Evolutionary conservation across 2,329 filamentous ascomycete genomes (phyloP).

Genomic region (Colletotrichum lini): DNA sequence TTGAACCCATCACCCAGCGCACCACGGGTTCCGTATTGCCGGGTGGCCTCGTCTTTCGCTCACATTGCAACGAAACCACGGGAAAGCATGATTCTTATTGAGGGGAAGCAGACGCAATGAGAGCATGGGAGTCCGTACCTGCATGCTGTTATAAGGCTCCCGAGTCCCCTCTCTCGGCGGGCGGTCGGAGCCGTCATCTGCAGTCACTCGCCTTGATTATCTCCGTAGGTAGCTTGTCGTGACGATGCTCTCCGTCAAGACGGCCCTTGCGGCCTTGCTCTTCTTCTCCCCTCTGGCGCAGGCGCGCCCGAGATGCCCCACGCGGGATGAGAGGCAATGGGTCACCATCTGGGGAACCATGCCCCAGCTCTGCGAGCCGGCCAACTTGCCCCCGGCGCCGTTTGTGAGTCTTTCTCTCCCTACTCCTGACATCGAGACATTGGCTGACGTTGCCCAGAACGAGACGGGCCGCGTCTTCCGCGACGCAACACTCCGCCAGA

Average conservation of each 20-base stretch:
- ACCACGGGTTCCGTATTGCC: constrained; percentile 29
- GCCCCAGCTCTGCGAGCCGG: constrained; percentile 73
- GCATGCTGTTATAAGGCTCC: background rate
- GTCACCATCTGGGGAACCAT: constrained; percentile 74
- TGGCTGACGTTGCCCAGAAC: constrained; percentile 58
- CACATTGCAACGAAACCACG: constrained; percentile 16
- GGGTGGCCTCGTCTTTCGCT: constrained; percentile 17
- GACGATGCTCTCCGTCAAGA: constrained; percentile 34
- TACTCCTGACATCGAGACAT: background rate
- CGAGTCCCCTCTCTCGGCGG: background rate
- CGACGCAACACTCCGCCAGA: constrained; percentile 74
- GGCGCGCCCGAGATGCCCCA: constrained; percentile 24
- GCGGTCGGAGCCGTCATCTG: background rate
- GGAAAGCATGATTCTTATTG: constrained; percentile 16
- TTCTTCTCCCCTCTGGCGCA: constrained; percentile 23
- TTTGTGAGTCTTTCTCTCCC: constrained; percentile 59
- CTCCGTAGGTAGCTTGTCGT: constrained; percentile 4
- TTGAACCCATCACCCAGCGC: constrained; percentile 14
- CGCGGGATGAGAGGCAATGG: constrained; percentile 62
- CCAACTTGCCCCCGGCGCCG: constrained; percentile 69
- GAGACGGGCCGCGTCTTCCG: constrained; percentile 65
- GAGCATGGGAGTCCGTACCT: background rate
- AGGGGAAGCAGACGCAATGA: constrained; percentile 30
- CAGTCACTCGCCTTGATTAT: constrained; percentile 1
- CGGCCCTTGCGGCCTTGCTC: constrained; percentile 37